Percentiles rank a stretch among this genome's conserved stretches.
These are phyloP conservation scores for Diatrype stigma DNA, from an alignment of 2,329 filamentous ascomycete species.

Conservation along the genomic window DNA sequence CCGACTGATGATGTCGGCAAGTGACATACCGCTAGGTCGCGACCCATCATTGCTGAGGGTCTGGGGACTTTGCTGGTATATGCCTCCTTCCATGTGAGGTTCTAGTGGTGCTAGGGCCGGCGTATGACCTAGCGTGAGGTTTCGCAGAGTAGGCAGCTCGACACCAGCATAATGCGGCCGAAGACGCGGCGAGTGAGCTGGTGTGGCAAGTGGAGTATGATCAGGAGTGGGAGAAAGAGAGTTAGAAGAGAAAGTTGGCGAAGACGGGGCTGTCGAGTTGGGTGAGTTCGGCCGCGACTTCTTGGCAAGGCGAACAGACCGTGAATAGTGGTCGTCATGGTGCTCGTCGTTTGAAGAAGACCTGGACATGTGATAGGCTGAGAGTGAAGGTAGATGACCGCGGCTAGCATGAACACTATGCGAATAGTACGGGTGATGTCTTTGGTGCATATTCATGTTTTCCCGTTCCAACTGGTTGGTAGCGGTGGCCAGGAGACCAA, in stretches of 20 bases:
- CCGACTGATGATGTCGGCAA: constrained; percentile 89
- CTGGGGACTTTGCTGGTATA: constrained; percentile 41
- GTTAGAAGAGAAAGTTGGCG: constrained; percentile 93
- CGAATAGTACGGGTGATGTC: constrained; percentile 52
- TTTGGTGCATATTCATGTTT: constrained; percentile 41
- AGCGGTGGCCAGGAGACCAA: constrained; percentile 57
- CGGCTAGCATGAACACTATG: constrained; percentile 46
- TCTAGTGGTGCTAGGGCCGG: constrained; percentile 57
- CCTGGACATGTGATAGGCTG: constrained; percentile 91
- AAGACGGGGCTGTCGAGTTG: constrained; percentile 92
- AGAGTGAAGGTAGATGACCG: constrained; percentile 69
- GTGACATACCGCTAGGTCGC: constrained; percentile 65
- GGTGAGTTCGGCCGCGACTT: constrained; percentile 90
- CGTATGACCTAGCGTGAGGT: constrained; percentile 51
- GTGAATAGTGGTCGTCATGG: constrained; percentile 70
- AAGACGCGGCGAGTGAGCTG: constrained; percentile 88
- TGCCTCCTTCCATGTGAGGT: constrained; percentile 46
- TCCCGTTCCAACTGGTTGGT: constrained; percentile 61
- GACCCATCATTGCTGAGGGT: constrained; percentile 50
- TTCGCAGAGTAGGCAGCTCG: constrained; percentile 82
- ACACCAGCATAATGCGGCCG: constrained; percentile 68
- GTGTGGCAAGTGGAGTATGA: constrained; percentile 96
- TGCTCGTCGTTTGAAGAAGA: constrained; percentile 79
- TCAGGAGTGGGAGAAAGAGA: constrained; percentile 93
- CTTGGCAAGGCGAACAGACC: constrained; percentile 69